A percentile compares a stretch with the other conserved stretches of the same genome.
These are phyloP conservation scores for Aspergillus unguis DNA, from an alignment of 2,329 filamentous ascomycete genomes.

Conservation along the genomic window DNA sequence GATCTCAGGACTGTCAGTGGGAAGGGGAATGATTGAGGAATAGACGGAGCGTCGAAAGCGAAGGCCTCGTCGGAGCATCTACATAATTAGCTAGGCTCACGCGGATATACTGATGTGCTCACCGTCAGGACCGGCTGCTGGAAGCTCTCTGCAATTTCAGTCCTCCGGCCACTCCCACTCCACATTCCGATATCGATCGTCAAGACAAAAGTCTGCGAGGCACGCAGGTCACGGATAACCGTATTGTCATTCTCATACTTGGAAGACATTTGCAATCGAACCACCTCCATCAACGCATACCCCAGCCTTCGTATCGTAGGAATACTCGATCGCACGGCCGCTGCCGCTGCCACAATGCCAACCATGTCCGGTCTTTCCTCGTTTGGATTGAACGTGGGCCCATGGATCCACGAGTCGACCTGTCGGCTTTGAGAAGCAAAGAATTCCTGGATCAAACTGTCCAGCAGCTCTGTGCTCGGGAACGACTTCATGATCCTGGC, in stretches of 20 bases:
- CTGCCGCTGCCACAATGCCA: conserved; percentile 36
- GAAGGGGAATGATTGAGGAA: conserved; percentile 49
- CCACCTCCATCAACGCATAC: conserved; percentile 41
- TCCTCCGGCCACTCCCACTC: conserved; percentile 58
- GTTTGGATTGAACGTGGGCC: conserved; percentile 38
- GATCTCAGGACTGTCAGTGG: conserved; percentile 54
- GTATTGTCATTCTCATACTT: conserved; percentile 38
- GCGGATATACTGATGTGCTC: background rate
- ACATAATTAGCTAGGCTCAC: background rate
- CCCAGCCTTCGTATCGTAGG: conserved; percentile 41
- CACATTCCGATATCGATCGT: conserved; percentile 55
- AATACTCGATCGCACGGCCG: conserved; percentile 37
- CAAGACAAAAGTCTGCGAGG: conserved; percentile 51
- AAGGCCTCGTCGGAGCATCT: conserved; percentile 56
- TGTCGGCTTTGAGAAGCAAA: conserved; percentile 26
- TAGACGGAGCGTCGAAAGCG: conserved; percentile 58
- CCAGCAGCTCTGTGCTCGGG: conserved; percentile 39
- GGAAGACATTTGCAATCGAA: conserved; percentile 27
- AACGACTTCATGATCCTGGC: conserved; percentile 50
- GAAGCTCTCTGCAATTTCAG: conserved; percentile 59
- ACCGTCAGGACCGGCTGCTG: conserved; percentile 52
- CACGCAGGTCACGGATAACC: conserved; percentile 54
- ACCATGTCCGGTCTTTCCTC: conserved; percentile 37
- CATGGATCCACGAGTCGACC: conserved; percentile 45
- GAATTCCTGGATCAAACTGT: conserved; percentile 40